Base-by-base conservation (phyloP, 495 filamentous ascomycete genomes). In the Aspergillus ellipticus region DNA sequence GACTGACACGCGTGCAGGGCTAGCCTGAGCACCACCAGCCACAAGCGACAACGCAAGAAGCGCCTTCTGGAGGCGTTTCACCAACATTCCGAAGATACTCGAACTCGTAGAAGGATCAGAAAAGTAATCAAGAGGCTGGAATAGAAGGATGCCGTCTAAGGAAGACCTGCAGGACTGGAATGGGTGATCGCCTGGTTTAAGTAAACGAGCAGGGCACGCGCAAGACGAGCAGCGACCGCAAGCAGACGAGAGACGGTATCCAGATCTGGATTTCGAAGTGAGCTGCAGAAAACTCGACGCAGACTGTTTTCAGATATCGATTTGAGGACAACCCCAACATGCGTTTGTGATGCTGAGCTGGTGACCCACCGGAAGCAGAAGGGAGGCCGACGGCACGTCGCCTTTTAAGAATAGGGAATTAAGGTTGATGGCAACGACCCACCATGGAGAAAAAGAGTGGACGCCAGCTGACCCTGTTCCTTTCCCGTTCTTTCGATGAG, bases 101-200 rank as follows among this genome's bases (percentile, higher is more conserved):
- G 48, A 41, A 22, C n/a, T 39, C 21, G 20, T 6, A 28, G 13
- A 48, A 15, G 4, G 19, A 29, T 42, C 29, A 52, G 59, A 33
- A 57, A 51, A 20, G 55, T 29, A 59, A 51, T 51, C 29, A 69
- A 51, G 61, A 61, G 64, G 60, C 51, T 68, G 67, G 63, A 42
- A 35, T 61, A 62, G 52, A 53, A 59, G 63, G 65, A 66, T 61
- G 63, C 59, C 39, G 42, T 53, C 49, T 65, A 54, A 57, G 19
- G 41, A 57, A 56, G 41, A 59, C 51, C 58, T 60, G 51, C 59
- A 59, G 57, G 55, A 62, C 53, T 65, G 66, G 65, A 57, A 70
- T 75, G 69, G 71, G 59, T n/a, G 62, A 66, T 64, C 64, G 47
- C 55, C 61, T 51, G 60, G 54, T 68, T 71, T 75, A 75, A 74